These are phyloP conservation scores for Epicoccum sorghinum DNA, from an alignment of 2,329 filamentous ascomycete species.

Conservation along the genomic window DNA sequence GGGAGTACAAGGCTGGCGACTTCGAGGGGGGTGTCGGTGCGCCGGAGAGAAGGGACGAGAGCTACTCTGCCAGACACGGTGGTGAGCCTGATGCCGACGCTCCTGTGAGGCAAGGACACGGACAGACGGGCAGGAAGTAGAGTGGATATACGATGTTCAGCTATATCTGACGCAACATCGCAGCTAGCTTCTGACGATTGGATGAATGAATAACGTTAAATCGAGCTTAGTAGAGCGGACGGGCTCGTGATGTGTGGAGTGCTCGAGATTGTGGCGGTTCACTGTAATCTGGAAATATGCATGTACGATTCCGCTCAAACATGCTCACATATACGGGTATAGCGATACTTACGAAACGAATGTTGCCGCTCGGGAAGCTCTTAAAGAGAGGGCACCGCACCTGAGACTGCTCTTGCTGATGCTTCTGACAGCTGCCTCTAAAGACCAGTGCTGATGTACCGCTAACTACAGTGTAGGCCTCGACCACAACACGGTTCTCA, in stretches of 20 bases:
- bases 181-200: neutral
- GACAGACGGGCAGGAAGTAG: slow-evolving; percentile 12
- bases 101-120: slow-evolving; percentile 45
- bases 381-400: neutral
- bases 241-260: neutral
- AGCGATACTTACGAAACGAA: neutral
- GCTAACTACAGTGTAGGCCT: neutral
- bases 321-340: slow-evolving; percentile 2
- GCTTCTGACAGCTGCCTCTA: neutral
- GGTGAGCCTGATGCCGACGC: slow-evolving; percentile 50
- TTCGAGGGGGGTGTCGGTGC: slow-evolving; percentile 56
- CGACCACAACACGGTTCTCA: neutral
- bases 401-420: neutral
- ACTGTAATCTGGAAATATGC: neutral
- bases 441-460: neutral
- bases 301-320: slow-evolving; percentile 12
- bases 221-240: neutral
- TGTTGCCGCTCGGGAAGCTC: neutral
- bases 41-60: slow-evolving; percentile 52
- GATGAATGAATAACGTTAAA: slow-evolving; percentile 1
- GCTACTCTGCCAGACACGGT: slow-evolving; percentile 46
- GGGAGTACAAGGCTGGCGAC: slow-evolving; percentile 54
- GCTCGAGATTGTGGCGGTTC: neutral
- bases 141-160: slow-evolving; percentile 1
- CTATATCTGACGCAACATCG: neutral